Evolutionary conservation across 176 grass and related monocot genomes (phyloP), one percentile per base, ranked within the genome.

Genomic region (Bonia amplexicaulis): DNA sequence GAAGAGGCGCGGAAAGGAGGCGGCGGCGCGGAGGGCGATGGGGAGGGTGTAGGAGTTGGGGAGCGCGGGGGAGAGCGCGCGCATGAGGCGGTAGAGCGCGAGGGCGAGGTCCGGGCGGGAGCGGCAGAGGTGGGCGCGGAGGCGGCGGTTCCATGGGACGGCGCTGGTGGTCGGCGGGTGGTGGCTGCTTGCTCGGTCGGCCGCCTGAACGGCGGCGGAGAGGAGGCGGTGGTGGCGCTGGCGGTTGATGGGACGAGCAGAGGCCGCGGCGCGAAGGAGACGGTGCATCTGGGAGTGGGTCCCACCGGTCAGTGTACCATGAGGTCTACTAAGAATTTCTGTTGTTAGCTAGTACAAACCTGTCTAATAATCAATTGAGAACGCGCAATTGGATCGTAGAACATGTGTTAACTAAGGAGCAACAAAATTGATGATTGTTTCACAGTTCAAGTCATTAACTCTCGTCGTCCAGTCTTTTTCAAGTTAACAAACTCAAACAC

Each of bases 21-120:
- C 0, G 11, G 85, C 78, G 26, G 83, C 75, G 45, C 76, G 76
- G 55, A 95, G 80, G 31, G 80, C 83, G 51, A 95, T 90, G 12
- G 93, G 90, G n/a, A 95, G 70, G 35, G 93, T 95, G 90, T 86
- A 92, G 72, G 85, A 66, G 42, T 90, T 87, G 45, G 86, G 88
- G 16, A 90, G 64, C 58, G 66, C n/a, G 16, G 79, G 85, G 25
- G 6, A 66, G 74, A 90, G 71, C 77, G 82, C 77, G 48, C 87
- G 74, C 85, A 94, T 90, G 35, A 22, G 78, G 64, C 79, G 64
- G 87, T 94, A 92, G 23, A 90, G 87, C 74, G 41, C 69, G 78
- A 92, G 68, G 3, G 86, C 71, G 9, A 88, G 79, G 46, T 79
- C 49, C 1, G 25, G 55, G 26, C 75, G 66, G 66, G 79, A 85